These are phyloP conservation scores for Larix kaempferi DNA, from an alignment of 75 land plant species.

Conservation along the genomic window DNA sequence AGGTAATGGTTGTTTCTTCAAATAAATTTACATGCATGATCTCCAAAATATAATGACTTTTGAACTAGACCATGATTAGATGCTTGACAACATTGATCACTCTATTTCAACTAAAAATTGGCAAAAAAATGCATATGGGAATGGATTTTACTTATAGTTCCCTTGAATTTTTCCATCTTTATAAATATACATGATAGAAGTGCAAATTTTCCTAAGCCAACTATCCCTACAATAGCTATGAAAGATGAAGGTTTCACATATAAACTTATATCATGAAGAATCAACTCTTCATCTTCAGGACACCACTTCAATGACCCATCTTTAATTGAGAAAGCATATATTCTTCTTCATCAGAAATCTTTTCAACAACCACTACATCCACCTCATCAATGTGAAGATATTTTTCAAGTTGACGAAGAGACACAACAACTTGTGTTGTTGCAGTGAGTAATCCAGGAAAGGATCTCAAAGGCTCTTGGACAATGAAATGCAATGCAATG, in stretches of 20 bases:
- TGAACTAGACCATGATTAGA: too few species aligned
- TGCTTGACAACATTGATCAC: not conserved
- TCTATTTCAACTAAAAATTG: not conserved
- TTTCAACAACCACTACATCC: conserved; percentile 19
- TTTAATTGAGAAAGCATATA: conserved; percentile 19
- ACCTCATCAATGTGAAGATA: conserved; percentile 32
- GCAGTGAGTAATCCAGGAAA: too few species aligned
- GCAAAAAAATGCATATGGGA: not conserved
- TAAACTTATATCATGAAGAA: conserved; percentile 26
- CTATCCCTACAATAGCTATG: conserved; percentile 42
- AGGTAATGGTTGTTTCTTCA: too few species aligned
- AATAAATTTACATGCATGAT: too few species aligned
- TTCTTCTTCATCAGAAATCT: conserved; percentile 8
- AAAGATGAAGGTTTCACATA: conserved; percentile 19
- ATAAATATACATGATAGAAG: too few species aligned
- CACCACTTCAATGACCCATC: conserved; percentile 32
- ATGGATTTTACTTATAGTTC: conserved; percentile 11
- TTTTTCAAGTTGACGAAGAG: conserved; percentile 35
- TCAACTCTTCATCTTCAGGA: conserved; percentile 8
- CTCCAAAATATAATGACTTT: not conserved
- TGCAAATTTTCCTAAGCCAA: conserved; percentile 40
- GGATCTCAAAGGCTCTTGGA: too few species aligned
- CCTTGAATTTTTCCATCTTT: too few species aligned
- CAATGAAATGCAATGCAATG: conserved; percentile 29
- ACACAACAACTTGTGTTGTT: conserved; percentile 26